These are phyloP conservation scores for Papiliotrema flavescens DNA, from an alignment of 1,284 basidiomycete genomes.

Conservation along the genomic window DNA sequence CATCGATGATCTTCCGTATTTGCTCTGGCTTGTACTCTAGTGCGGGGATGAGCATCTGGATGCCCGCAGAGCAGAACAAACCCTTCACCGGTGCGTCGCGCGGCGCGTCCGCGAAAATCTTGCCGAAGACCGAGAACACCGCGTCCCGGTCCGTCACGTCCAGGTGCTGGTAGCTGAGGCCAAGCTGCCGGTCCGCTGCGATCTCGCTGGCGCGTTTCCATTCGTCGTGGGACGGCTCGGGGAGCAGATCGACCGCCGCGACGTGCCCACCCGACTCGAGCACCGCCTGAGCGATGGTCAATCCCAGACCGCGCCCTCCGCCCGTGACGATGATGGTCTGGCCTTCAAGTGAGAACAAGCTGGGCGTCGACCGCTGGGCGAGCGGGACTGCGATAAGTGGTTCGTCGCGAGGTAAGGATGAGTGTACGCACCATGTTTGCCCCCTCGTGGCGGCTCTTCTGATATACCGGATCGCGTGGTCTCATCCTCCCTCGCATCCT, in stretches of 20 bases:
- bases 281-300: conserved; percentile 73
- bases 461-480: no score
- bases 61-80: conserved; percentile 70
- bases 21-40: conserved; percentile 66
- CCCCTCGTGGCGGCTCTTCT: no score
- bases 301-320: conserved; percentile 71
- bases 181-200: conserved; percentile 42
- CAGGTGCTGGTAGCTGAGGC: conserved; percentile 62
- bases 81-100: conserved; percentile 16
- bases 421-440: not conserved
- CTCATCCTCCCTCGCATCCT: not conserved
- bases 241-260: conserved; percentile 70
- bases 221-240: conserved; percentile 59
- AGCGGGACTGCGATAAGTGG: conserved; percentile 3
- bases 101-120: conserved; percentile 60
- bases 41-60: conserved; percentile 61
- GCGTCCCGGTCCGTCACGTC: conserved; percentile 62
- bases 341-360: conserved; percentile 62
- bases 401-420: not conserved
- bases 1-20: conserved; percentile 66
- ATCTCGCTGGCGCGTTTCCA: conserved; percentile 61
- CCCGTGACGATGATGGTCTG: conserved; percentile 74
- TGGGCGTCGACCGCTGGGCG: not conserved
- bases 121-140: conserved; percentile 56
- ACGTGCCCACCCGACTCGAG: conserved; percentile 67